Evolutionary conservation across 805 yeast species (phyloP).

Genomic region (Saccharomycopsis amapae): DNA sequence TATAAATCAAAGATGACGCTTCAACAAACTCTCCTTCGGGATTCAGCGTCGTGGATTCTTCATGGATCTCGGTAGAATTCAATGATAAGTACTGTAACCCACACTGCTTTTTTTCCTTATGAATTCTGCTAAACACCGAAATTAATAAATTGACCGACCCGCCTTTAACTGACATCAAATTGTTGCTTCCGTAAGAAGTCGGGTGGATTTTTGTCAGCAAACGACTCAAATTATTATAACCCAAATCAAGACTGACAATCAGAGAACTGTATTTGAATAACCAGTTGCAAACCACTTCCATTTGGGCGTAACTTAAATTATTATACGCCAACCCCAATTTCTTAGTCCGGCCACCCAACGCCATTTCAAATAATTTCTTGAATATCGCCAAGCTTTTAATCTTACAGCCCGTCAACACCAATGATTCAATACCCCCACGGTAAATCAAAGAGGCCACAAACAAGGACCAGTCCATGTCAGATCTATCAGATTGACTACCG

Average conservation of each 20-base stretch:
- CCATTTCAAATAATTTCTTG: slow-evolving; percentile 53
- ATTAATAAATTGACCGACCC: slow-evolving; percentile 1
- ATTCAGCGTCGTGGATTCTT: not conserved
- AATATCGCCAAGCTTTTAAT: slow-evolving; percentile 45
- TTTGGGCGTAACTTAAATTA: slow-evolving; percentile 51
- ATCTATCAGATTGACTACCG: slow-evolving; percentile 37
- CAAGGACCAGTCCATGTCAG: slow-evolving; percentile 78
- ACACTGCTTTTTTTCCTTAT: slow-evolving; percentile 12
- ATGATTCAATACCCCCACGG: slow-evolving; percentile 74
- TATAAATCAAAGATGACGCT: slow-evolving; percentile 33
- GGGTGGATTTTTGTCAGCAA: too few species aligned
- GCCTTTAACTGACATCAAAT: slow-evolving; percentile 25
- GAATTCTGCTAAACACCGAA: slow-evolving; percentile 1
- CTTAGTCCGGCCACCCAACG: slow-evolving; percentile 47
- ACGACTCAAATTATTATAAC: slow-evolving; percentile 63
- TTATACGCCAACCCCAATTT: slow-evolving; percentile 79
- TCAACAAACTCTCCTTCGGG: not conserved
- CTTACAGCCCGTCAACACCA: slow-evolving; percentile 76
- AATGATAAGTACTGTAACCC: slow-evolving; percentile 17
- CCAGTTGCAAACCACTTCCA: slow-evolving; percentile 55
- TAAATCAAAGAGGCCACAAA: slow-evolving; percentile 68
- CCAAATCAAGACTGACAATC: slow-evolving; percentile 70
- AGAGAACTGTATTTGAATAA: slow-evolving; percentile 33
- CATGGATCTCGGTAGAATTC: slow-evolving; percentile 16
- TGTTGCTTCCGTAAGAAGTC: slow-evolving; percentile 27